Conservation (phyloP, 192 early-diverging fungal species). For the Podila verticillata region DNA sequence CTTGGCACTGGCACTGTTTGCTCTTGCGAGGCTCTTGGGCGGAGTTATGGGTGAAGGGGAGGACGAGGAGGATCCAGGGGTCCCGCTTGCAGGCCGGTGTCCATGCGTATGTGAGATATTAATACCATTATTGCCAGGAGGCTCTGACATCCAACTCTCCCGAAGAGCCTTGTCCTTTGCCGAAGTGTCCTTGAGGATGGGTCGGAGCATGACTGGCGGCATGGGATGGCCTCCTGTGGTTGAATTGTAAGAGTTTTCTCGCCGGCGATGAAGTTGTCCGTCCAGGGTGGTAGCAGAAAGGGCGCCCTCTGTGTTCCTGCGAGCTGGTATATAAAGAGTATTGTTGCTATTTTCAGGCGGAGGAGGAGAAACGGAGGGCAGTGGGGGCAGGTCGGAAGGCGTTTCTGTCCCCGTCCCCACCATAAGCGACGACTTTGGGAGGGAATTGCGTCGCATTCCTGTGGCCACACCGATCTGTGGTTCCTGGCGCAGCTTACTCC, state of each 20-base stretch:
- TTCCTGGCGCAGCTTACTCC: slow-evolving; percentile 37
- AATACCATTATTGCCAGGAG: slow-evolving; percentile 23
- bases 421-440: slow-evolving; percentile 9
- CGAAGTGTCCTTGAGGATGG: slow-evolving; percentile 44
- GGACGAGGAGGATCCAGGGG: not conserved
- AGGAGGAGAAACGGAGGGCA: not conserved
- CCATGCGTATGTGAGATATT: not conserved
- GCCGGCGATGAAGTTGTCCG: slow-evolving; percentile 1
- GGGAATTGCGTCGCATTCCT: slow-evolving; percentile 18
- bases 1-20: slow-evolving; percentile 24
- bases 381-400: not conserved
- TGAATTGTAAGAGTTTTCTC: slow-evolving; percentile 25
- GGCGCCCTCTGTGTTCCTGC: slow-evolving; percentile 3
- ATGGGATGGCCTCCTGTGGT: not conserved
- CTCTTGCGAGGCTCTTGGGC: slow-evolving; percentile 40
- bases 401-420: not conserved
- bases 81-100: slow-evolving; percentile 6
- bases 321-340: not conserved
- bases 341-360: no score
- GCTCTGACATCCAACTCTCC: slow-evolving; percentile 50
- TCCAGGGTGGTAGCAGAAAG: not conserved
- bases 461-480: slow-evolving; percentile 29
- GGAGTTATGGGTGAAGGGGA: slow-evolving; percentile 14
- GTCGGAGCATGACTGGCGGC: slow-evolving; percentile 19
- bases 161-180: slow-evolving; percentile 30